Conservation (phyloP, 352 stramenopile species). For the Pythium dissimile region DNA sequence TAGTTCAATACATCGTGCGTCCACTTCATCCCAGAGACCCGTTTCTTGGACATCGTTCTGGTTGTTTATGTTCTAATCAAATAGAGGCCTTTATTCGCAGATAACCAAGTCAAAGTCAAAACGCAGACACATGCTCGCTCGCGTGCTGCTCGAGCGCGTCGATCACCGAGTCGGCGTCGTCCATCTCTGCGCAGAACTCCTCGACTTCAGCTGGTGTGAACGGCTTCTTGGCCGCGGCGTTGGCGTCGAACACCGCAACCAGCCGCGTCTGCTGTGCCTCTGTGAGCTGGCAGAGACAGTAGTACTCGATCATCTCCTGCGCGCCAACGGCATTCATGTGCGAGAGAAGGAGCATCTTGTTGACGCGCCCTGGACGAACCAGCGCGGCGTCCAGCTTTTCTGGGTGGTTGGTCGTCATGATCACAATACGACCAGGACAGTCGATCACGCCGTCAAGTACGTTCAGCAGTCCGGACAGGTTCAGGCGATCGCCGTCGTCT, state of each 20-base stretch:
- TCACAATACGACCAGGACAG: slow-evolving; percentile 69
- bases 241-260: slow-evolving; percentile 2
- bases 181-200: slow-evolving; percentile 34
- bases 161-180: slow-evolving; percentile 22
- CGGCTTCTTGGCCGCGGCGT: slow-evolving; percentile 10
- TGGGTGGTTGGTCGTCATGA: slow-evolving; percentile 90
- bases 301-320: slow-evolving; percentile 41
- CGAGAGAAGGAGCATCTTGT: slow-evolving; percentile 55
- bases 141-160: slow-evolving; percentile 6
- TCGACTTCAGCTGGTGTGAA: slow-evolving; percentile 33
- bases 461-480: slow-evolving; percentile 71
- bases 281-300: slow-evolving; percentile 20
- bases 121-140: neutral
- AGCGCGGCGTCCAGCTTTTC: slow-evolving; percentile 78
- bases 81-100: neutral
- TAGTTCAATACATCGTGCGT: too few species aligned
- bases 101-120: neutral
- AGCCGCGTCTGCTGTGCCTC: slow-evolving; percentile 14
- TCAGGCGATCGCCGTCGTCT: slow-evolving; percentile 42
- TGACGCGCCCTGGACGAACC: slow-evolving; percentile 42
- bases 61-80: neutral
- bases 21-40: too few species aligned
- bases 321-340: slow-evolving; percentile 28
- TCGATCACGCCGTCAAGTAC: slow-evolving; percentile 84
- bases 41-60: too few species aligned